These are phyloP conservation scores for Penicillium roqueforti DNA, from an alignment of 495 filamentous ascomycete genomes.

Conservation along the genomic window DNA sequence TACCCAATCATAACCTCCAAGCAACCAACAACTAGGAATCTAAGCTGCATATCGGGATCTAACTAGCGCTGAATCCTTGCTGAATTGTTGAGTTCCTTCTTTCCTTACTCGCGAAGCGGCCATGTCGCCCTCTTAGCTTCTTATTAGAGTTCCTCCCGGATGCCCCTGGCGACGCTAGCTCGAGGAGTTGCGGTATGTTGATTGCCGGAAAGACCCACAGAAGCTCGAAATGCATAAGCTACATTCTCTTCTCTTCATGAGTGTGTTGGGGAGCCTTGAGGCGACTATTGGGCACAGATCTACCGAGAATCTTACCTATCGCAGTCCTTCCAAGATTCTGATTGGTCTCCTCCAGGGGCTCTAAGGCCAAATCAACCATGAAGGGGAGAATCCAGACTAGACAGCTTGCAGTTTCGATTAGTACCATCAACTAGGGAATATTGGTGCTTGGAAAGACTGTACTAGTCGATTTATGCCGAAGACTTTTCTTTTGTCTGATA, in stretches of 20 bases:
- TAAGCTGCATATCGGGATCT: not conserved
- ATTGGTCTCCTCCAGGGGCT: constrained; percentile 12
- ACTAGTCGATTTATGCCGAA: not conserved
- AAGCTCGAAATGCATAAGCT: not conserved
- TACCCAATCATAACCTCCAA: not conserved
- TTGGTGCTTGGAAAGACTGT: not conserved
- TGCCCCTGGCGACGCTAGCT: constrained; percentile 1
- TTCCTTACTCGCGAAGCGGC: not conserved
- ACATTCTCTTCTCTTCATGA: not conserved
- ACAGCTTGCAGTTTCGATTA: not conserved
- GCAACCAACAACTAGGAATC: not conserved
- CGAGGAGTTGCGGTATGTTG: not conserved
- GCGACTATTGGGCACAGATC: constrained; percentile 2
- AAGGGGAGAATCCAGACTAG: not conserved
- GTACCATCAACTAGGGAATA: not conserved
- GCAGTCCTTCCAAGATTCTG: not conserved
- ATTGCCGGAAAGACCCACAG: not conserved
- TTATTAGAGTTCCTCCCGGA: constrained; percentile 13
- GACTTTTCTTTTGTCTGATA: not conserved
- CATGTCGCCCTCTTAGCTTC: not conserved
- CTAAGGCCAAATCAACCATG: not conserved
- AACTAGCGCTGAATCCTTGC: not conserved
- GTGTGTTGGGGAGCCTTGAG: not conserved
- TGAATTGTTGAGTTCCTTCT: not conserved
- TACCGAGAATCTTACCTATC: constrained; percentile 14